These are phyloP conservation scores for Stemphylium lycopersici DNA, from an alignment of 2,329 filamentous ascomycete species.

Conservation along the genomic window DNA sequence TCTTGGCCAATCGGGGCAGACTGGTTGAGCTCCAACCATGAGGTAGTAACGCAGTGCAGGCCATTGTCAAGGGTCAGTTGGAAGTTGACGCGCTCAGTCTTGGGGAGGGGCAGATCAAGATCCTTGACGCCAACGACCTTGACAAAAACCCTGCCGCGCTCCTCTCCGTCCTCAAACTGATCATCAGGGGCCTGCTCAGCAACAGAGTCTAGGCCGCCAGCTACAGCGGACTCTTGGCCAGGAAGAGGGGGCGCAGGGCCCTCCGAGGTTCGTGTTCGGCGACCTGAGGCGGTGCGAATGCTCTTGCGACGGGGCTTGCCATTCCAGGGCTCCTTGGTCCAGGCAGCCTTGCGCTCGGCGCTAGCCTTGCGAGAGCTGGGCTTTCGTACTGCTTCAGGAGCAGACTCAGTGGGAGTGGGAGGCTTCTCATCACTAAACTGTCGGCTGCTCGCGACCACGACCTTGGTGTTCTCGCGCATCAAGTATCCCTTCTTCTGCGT, in stretches of 20 bases:
- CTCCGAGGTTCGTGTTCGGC: slow-evolving; percentile 62
- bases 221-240: slow-evolving; percentile 82
- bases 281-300: slow-evolving; percentile 62
- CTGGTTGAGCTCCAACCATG: slow-evolving; percentile 89
- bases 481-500: slow-evolving; percentile 98
- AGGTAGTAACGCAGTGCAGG: slow-evolving; percentile 94
- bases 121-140: slow-evolving; percentile 99
- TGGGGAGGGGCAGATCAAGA: slow-evolving; percentile 86
- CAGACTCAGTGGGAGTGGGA: slow-evolving; percentile 54
- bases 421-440: slow-evolving; percentile 65
- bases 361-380: slow-evolving; percentile 79
- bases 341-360: slow-evolving; percentile 73
- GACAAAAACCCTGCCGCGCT: slow-evolving; percentile 90
- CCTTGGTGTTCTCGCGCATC: slow-evolving; percentile 98
- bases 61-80: slow-evolving; percentile 98
- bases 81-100: slow-evolving; percentile 89
- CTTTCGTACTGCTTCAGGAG: slow-evolving; percentile 56
- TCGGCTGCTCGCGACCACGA: slow-evolving; percentile 84
- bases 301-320: slow-evolving; percentile 73
- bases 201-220: slow-evolving; percentile 66
- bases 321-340: slow-evolving; percentile 98
- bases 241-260: slow-evolving; percentile 82
- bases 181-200: slow-evolving; percentile 71
- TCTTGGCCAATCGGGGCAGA: slow-evolving; percentile 96
- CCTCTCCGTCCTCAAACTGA: slow-evolving; percentile 75